Evolutionary conservation across 169 alveolate genomes (phyloP), one percentile per base, ranked within the genome.

Genomic region (Plasmodium knowlesi): DNA sequence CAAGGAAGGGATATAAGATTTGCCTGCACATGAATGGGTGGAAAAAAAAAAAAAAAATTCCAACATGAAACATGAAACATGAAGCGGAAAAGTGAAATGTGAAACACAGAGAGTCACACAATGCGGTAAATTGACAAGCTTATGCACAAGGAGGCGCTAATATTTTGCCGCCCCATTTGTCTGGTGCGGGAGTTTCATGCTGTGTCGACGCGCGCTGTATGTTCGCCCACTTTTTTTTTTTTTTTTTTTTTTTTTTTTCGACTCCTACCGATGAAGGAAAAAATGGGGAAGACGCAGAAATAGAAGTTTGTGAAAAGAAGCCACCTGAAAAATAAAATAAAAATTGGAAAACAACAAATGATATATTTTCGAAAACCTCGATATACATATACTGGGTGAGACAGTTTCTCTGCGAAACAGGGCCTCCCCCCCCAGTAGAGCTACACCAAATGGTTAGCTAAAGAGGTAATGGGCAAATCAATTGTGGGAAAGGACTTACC

Each of bases 251-350:
- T 57, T 83, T 83, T 67, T 83, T 74, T 85, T 53, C 8, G n/a
- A 19, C 22, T 19, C 84, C 61, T 85, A 85, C 93, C 79, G 16
- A 85, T 73, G 80, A 85, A 85, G 37, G 81, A 19, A 85, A 74
- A 34, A 1, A 73, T 39, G 32, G 93, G 93, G 53, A 85, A 85
- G 54, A 74, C 84, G 43, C 93, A 85, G 19, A 76, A 85, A 67
- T 85, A 85, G 32, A 85, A 61, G 70, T 85, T 85, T 54, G 82
- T 85, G 79, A 85, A 85, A 53, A 85, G 61, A 34, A 85, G 32
- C 93, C 93, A 85, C 54, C 93, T 85, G 41, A 28, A 74, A 50
- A 32, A 32, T 74, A 74, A 85, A 85, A 30, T 14, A 30, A 82
- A 30, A 54, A 50, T 46, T 16, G 57, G 12, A 46, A 46, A 12